Evolutionary conservation across 2,329 filamentous ascomycete species (phyloP).

Genomic region (Hysterium pulicare): DNA sequence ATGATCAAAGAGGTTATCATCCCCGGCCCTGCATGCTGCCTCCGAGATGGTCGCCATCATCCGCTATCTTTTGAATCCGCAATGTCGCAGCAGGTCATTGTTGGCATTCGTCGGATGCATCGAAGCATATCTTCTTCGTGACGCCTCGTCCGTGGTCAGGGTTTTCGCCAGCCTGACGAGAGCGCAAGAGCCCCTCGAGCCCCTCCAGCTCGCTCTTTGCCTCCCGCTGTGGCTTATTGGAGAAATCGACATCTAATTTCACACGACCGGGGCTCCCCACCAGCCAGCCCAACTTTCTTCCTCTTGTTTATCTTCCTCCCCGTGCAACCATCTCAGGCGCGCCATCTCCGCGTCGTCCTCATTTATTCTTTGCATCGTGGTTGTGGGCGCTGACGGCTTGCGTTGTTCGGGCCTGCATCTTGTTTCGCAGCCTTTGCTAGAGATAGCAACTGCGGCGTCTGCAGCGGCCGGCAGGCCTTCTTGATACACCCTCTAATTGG

Average conservation of each 20-base stretch:
- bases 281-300: neutral
- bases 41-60: slow-evolving; percentile 7
- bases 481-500: slow-evolving; percentile 3
- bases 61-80: neutral
- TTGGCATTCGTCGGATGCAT: too few species aligned
- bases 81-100: too few species aligned
- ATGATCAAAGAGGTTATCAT: slow-evolving; percentile 2
- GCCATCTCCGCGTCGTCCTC: neutral
- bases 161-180: too few species aligned
- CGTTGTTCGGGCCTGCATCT: neutral
- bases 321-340: neutral
- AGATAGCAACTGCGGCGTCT: slow-evolving; percentile 3
- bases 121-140: too few species aligned
- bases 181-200: too few species aligned
- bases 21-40: slow-evolving; percentile 6
- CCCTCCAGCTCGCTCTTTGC: slow-evolving; percentile 1
- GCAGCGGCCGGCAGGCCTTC: slow-evolving; percentile 3
- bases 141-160: too few species aligned
- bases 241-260: slow-evolving; percentile 4
- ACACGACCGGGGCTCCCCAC: neutral
- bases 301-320: neutral
- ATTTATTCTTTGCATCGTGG: neutral
- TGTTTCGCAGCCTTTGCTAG: slow-evolving; percentile 1
- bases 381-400: neutral
- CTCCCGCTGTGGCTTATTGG: neutral